These are phyloP conservation scores for Triticum dicoccoides DNA, from an alignment of 176 grass and related monocot species.

Conservation along the genomic window DNA sequence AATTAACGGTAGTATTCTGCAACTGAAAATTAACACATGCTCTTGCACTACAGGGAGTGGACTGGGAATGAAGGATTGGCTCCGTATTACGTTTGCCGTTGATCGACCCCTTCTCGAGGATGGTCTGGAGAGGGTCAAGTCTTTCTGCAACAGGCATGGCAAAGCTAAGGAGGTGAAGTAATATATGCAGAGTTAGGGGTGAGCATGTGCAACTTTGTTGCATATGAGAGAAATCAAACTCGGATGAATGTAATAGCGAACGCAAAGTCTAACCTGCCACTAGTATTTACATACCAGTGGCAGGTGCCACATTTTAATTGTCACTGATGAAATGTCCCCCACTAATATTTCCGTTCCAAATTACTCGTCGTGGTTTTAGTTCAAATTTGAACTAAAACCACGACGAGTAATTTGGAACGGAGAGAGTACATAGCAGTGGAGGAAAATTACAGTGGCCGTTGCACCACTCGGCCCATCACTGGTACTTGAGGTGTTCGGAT, in stretches of 20 bases:
- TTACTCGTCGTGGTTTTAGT: no score
- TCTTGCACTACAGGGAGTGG: constrained; percentile 29
- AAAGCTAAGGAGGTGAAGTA: neutral
- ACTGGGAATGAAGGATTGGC: constrained; percentile 59
- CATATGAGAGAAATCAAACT: neutral
- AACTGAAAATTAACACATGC: neutral
- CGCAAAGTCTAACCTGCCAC: no score
- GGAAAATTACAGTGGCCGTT: no score
- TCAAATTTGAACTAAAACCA: no score
- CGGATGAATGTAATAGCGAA: neutral
- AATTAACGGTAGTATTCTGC: neutral
- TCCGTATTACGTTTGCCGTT: constrained; percentile 52
- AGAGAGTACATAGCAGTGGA: no score
- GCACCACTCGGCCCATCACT: no score
- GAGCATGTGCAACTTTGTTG: neutral
- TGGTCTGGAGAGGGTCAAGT: constrained; percentile 53
- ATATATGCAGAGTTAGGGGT: neutral
- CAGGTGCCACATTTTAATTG: no score
- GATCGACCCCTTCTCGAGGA: constrained; percentile 47
- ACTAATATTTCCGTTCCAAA: no score
- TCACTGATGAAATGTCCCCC: no score
- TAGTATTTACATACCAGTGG: no score
- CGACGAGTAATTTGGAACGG: no score
- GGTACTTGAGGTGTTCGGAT: no score
- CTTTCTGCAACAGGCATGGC: constrained; percentile 57